Percentiles rank a stretch among this genome's conserved stretches.
Evolutionary conservation across 1,284 basidiomycete genomes (phyloP).

Genomic region (Austroboletus niveus): DNA sequence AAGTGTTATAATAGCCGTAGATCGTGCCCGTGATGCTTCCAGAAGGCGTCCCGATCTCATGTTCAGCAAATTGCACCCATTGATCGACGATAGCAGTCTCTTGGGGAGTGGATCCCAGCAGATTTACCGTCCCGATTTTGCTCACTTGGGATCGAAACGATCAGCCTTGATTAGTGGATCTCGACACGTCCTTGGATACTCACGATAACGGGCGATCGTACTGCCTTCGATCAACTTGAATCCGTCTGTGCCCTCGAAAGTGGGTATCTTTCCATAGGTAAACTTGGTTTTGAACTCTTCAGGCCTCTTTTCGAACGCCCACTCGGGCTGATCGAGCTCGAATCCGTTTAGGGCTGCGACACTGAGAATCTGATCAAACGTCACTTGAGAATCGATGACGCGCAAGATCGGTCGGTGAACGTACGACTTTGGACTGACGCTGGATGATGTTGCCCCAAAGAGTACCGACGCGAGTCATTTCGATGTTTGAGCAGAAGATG

Average conservation of each 20-base stretch:
- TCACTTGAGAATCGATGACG: background rate
- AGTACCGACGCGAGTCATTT: conserved; percentile 22
- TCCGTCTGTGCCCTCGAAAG: conserved; percentile 50
- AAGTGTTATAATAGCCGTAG: background rate
- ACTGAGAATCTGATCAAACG: conserved; percentile 1
- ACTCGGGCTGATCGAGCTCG: conserved; percentile 11
- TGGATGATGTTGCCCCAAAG: conserved; percentile 3
- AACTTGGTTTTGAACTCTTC: background rate
- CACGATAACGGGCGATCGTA: background rate
- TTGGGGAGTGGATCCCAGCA: conserved; percentile 44
- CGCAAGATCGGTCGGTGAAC: background rate
- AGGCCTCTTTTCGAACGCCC: background rate
- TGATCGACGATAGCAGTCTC: conserved; percentile 48
- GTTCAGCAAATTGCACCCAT: conserved; percentile 50
- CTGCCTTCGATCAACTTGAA: conserved; percentile 48
- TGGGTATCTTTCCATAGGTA: conserved; percentile 37
- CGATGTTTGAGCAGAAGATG: too few relatives aligned
- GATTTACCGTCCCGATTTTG: conserved; percentile 43
- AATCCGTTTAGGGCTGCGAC: conserved; percentile 1
- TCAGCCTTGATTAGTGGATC: background rate
- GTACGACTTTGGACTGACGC: background rate
- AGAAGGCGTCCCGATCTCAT: conserved; percentile 34
- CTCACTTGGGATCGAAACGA: conserved; percentile 39
- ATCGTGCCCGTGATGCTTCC: background rate
- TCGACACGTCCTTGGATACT: background rate